Base-by-base conservation (phyloP, 2,329 filamentous ascomycete species). In the Fusarium armeniacum region DNA sequence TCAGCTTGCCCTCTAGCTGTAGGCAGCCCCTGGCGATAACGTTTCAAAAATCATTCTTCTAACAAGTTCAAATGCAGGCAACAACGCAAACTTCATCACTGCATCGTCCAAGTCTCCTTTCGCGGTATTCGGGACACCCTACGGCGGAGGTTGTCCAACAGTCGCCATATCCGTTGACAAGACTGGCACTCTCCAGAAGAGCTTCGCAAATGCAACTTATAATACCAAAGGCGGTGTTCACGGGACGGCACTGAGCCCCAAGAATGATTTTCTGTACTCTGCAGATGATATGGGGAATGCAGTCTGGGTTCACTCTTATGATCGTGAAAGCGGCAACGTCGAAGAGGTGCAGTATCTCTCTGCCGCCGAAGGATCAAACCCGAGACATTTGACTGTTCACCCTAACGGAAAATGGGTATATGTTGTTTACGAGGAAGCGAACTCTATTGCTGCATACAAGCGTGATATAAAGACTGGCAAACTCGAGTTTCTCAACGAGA, bases 201-300 rank as follows among this genome's bases (percentile, higher is more conserved):
- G 28, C 6, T 46, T 41, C 20, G 33, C 44, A 28, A 50, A 57
- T 38, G 56, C 60, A 1, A 53, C n/a, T n/a, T 67, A 67, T 33
- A n/a, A 43, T 8, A 60, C 45, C 16, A 20, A 35, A 4, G 35
- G 45, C 7, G 64, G 60, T 7, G 46, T 64, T 32, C 64, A 67
- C 46, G 64, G 64, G 2, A 46, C 49, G 9, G 41, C 60, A 6
- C 32, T 67, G 33, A 67, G 64, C 38, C 47, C 47, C 8, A 22
- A 52, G 15, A 33, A 38, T 18, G 47, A 64, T 16, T 67, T 67
- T 41, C 41, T 67, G 18, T 67, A 67, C 24, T 67, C 64, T 10
- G 64, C 60, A 9, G 64, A 67, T 4, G 64, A 67, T 18, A 67
- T 60, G 46, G 64, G 64, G 5, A 64, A 67, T 24, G 64, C 60